Base-by-base conservation (phyloP, 768 basidiomycete genomes). In the Tulasnella sp. region DNA sequence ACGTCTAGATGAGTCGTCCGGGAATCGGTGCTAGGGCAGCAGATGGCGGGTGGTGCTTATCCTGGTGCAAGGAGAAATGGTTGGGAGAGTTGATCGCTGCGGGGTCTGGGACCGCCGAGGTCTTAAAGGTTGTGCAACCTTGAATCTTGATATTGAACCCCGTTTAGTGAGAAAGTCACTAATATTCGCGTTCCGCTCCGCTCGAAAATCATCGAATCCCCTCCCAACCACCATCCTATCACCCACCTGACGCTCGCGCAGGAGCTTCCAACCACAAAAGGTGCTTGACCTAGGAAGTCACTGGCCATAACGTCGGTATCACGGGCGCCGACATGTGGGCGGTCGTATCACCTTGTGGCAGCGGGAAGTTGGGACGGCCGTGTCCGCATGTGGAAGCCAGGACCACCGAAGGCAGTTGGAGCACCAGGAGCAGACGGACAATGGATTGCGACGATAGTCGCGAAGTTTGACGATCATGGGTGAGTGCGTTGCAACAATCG, bases 11-110 rank as follows among this genome's bases (percentile, higher is more conserved):
- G 39, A 81, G 51, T 80, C 83, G 86, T 77, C 85, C 86, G 18
- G 88, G 89, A 0, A 79, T 85, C 29, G 91, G 90, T 0, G 91
- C 89, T 80, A 87, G 92, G 55, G 93, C 96, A 83, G 94, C 94
- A 2, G 91, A 95, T 75, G 95, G 95, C 4, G 96, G 93, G 0
- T 98, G 96, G 96, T 93, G 91, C 78, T 84, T 99, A 61, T 92
- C 92, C 11, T 99, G 96, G 96, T 98, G 96, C 84, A 95, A 95
- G 82, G 98, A 99, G 81, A 88, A 89, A 79, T 98, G 96, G 84
- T 98, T 95, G 96, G 97, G 97, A 2, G 93, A 96, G 82, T 82
- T 97, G 26, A 86, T 98, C 72, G 95, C 95, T 11, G 91, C 90
- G 0, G 89, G 90, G 1, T 89, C 89, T 75, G 96, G 95, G 1